phyloP scores from a whole-genome alignment of 1,284 basidiomycete species.

The Pseudozyma tsukubaensis region DNA sequence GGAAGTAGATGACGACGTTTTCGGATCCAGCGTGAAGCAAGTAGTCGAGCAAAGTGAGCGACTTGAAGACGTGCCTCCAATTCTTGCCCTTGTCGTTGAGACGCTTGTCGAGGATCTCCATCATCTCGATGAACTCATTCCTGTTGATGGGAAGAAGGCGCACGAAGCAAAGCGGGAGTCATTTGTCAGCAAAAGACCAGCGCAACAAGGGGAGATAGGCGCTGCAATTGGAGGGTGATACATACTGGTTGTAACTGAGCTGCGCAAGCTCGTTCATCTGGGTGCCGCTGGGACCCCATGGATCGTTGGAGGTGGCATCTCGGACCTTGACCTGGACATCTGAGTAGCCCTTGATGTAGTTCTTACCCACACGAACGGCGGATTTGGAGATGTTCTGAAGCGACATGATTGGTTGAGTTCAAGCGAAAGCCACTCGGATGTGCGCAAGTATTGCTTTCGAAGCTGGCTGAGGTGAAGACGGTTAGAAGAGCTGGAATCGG shows the following conservation, averaged over 20 bases:
- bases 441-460: neutral
- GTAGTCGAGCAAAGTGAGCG: slow-evolving; percentile 95
- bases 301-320: slow-evolving; percentile 99
- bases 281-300: slow-evolving; percentile 97
- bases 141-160: slow-evolving; percentile 70
- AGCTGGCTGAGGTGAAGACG: neutral
- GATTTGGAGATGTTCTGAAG: slow-evolving; percentile 67
- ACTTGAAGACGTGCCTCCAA: slow-evolving; percentile 99
- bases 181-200: too few relatives aligned
- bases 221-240: slow-evolving; percentile 35
- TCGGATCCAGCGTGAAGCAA: slow-evolving; percentile 95
- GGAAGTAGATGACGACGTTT: slow-evolving; percentile 97
- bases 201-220: neutral
- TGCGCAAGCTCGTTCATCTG: slow-evolving; percentile 98
- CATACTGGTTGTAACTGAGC: slow-evolving; percentile 95
- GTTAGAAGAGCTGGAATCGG: slow-evolving; percentile 2
- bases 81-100: slow-evolving; percentile 99
- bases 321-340: slow-evolving; percentile 89
- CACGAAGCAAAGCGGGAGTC: neutral
- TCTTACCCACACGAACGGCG: slow-evolving; percentile 67
- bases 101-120: slow-evolving; percentile 99
- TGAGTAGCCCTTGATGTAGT: slow-evolving; percentile 67
- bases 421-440: neutral
- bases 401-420: slow-evolving; percentile 44
- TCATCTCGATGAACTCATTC: slow-evolving; percentile 98